Evolutionary conservation across 352 stramenopile genomes (phyloP), one percentile per base, ranked within the genome.

Genomic region (Pythium oligandrum): DNA sequence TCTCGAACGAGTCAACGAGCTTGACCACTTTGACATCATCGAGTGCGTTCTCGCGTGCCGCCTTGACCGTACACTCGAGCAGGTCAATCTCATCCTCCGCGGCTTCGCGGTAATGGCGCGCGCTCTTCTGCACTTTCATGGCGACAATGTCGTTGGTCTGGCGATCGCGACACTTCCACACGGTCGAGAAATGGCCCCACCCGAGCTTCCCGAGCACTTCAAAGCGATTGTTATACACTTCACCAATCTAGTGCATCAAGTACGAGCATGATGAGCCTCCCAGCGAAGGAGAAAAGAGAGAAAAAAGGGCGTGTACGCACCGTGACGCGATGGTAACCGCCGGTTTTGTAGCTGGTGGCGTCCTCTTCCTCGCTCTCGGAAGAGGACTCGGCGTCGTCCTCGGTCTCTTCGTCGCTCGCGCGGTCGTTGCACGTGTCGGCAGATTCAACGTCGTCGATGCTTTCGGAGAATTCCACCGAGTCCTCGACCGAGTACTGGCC

Each of bases 151-250:
- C 55, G 9, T 64, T 72, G n/a, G 70, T 89, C 11, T 74, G 42
- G 39, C 68, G 71, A 75, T 99, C 96, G 53, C 88, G 84, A 49
- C 96, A 97, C 73, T 98, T 97, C 97, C 97, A 99, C 17, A 99
- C 97, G 4, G 97, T 99, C 40, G 96, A 99, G 70, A 99, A 99
- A 68, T 99, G 97, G 32, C 97, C 97, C 97, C 97, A 99, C 26
- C 97, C 97, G 37, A 99, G 85, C 72, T 99, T 99, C 66, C 98
- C 93, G 39, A 98, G 78, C 54, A 99, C 93, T 33, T 97, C 78
- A 62, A 99, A 99, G 58, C 96, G 76, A 6, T 66, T 65, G 48
- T 96, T 96, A 78, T 90, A 98, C 52, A 97, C 75, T 40, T 98
- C 92, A 3, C 91, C 94, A 9, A 90, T 70, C 53, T 82, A 51